Base-by-base conservation (phyloP, 2,329 filamentous ascomycete species). In the Talaromyces marneffei region DNA sequence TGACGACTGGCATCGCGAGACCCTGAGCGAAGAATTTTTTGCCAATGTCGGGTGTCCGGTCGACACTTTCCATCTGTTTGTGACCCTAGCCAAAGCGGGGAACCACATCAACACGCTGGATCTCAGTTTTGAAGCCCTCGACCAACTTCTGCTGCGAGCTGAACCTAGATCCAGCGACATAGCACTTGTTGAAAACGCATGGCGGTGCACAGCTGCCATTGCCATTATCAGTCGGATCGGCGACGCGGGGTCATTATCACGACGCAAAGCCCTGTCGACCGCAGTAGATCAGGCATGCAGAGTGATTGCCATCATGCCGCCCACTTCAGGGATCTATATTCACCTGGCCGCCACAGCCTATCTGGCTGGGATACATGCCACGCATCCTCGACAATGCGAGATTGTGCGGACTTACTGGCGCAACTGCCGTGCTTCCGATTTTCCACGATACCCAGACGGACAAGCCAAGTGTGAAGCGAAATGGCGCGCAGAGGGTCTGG, bases 1-100 rank as follows among this genome's bases (percentile, higher is more conserved):
- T 55, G 73, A 77, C 23, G 71, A 74, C 64, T 79, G 76, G 76
- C 76, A 78, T 63, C 75, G 74, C 6, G 66, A 71, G 9, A 68
- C 71, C 2, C 56, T 79, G 0, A 67, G 68, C 1, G 66, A 70
- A 18, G 62, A 57, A 1, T 78, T 78, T 33, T 76, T 78, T 20
- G 65, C 66, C 3, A 70, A 69, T 2, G 74, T 79, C 0, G 77
- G 77, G 1, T 77, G 76, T 57, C 72, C 73, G 0, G 46, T 68
- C 1, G 75, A 78, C 33, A 72, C 74, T 0, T 78, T 77, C 31
- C 66, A 71, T n/a, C 63, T 77, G 0, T 75, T 75, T 18, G 71
- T 75, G 0, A 61, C 70, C 1, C 64, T 78, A 0, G 72, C 71
- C 2, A 74, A 71, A 27, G 68, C 57, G 0, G 58, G 67, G 0